phyloP scores from a whole-genome alignment of 2,329 filamentous ascomycete species.

The Colletotrichum sp. region DNA sequence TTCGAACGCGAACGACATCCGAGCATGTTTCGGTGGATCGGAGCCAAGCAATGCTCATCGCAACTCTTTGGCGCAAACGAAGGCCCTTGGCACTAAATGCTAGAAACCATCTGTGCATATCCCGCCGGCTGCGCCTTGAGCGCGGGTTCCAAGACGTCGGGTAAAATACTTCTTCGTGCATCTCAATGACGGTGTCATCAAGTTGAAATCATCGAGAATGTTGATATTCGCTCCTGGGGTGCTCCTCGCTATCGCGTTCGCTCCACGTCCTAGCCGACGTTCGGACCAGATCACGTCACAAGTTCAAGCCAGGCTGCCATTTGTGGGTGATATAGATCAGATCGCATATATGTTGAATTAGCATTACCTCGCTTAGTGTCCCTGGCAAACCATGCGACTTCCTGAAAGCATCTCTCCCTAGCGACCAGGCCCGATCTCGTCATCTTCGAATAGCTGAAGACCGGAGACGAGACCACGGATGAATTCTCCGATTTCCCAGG shows the following conservation, averaged over 20 bases:
- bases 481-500: background rate
- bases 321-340: background rate
- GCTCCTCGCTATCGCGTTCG: background rate
- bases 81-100: background rate
- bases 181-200: rapidly evolving
- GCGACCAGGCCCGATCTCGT: background rate
- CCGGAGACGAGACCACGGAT: background rate
- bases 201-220: rapidly evolving
- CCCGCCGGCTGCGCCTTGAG: background rate
- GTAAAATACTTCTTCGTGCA: background rate
- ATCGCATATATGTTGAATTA: background rate
- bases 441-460: background rate
- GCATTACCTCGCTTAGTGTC: background rate
- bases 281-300: background rate
- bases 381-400: background rate
- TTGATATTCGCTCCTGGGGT: background rate
- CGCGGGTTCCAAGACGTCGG: background rate
- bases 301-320: background rate
- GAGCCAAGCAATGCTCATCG: background rate
- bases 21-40: background rate
- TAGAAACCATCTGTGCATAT: background rate
- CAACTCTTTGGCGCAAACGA: background rate
- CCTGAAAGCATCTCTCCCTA: background rate
- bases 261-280: rapidly evolving
- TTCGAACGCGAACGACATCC: background rate